Base-by-base conservation (phyloP, 2,329 filamentous ascomycete genomes). In the Penicillium psychrosexuale region DNA sequence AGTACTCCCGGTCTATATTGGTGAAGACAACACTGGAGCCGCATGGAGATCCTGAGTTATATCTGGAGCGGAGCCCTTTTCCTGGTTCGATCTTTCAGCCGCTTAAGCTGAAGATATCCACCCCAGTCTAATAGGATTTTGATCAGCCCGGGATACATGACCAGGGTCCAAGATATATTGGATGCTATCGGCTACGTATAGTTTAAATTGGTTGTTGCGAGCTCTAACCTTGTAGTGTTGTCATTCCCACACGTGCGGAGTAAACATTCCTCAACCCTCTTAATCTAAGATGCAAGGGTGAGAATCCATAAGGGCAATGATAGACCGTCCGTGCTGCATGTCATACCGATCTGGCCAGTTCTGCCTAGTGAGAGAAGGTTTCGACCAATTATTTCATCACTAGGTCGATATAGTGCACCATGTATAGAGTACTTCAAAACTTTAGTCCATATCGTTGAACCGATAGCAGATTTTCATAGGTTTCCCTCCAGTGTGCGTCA, bases 301-400 rank as follows among this genome's bases (percentile, higher is more conserved):
- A 36, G 28, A 36, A 17, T 30, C 46, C 52, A 53, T 36, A 27
- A 31, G 38, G 56, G 47, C 31, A 60, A 60, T 61, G 55, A 56
- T 60, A 45, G 43, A 54, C 50, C 38, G 51, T 58, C 57, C 51
- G 57, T 61, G 55, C 62, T 64, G 62, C 58, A 60, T 56, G 61
- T 64, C 61, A 64, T 65, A 54, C 44, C 53, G 53, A 58, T 53
- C 56, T 58, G 48, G 51, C 40, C 40, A 48, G 48, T 43, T 47
- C 45, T 49, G 30, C 39, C 8, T 28, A 22, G 22, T 3, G 13
- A 38, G 22, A 44, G 22, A 53, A 44, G 51, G 51, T 38, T 45
- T 27, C 46, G 46, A 6, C 46, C 22, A 36, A 39, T 28, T 45
- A 30, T n/a, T 43, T 44, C 47, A 15, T 17, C 19, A 38, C 37